Conservation (phyloP, 306 rosid species). For the Arachis stenosperma region DNA sequence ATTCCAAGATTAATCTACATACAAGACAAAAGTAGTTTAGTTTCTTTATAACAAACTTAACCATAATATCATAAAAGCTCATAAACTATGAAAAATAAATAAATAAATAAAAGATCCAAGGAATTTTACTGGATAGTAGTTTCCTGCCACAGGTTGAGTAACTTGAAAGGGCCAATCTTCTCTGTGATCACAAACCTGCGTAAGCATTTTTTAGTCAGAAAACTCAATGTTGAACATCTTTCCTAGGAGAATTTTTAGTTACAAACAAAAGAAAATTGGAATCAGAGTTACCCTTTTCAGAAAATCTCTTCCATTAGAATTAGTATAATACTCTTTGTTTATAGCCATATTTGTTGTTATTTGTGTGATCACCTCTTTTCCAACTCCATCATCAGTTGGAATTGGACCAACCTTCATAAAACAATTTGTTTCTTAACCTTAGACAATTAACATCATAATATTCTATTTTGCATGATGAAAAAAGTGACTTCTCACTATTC, state of each 20-base stretch:
- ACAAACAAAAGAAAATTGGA: slow-evolving; percentile 9
- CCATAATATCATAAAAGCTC: background rate
- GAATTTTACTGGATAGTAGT: slow-evolving; percentile 82
- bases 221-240: slow-evolving; percentile 16
- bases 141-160: slow-evolving; percentile 86
- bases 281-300: slow-evolving; percentile 63
- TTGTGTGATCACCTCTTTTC: slow-evolving; percentile 82
- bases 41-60: slow-evolving; percentile 22
- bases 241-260: background rate
- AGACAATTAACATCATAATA: background rate
- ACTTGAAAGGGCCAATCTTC: slow-evolving; percentile 85
- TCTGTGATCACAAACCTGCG: slow-evolving; percentile 78
- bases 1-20: slow-evolving; percentile 87
- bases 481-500: background rate
- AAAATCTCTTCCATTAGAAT: slow-evolving; percentile 93
- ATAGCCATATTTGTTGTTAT: slow-evolving; percentile 80
- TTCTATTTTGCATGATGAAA: slow-evolving; percentile 5
- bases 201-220: slow-evolving; percentile 25
- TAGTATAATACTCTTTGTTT: slow-evolving; percentile 73
- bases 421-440: slow-evolving; percentile 42
- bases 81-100: background rate
- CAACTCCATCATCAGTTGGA: slow-evolving; percentile 72
- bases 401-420: slow-evolving; percentile 85
- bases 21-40: slow-evolving; percentile 8
- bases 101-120: slow-evolving; percentile 6